Evolutionary conservation across 2,329 filamentous ascomycete genomes (phyloP).

Genomic region (Metarhizium sp.): DNA sequence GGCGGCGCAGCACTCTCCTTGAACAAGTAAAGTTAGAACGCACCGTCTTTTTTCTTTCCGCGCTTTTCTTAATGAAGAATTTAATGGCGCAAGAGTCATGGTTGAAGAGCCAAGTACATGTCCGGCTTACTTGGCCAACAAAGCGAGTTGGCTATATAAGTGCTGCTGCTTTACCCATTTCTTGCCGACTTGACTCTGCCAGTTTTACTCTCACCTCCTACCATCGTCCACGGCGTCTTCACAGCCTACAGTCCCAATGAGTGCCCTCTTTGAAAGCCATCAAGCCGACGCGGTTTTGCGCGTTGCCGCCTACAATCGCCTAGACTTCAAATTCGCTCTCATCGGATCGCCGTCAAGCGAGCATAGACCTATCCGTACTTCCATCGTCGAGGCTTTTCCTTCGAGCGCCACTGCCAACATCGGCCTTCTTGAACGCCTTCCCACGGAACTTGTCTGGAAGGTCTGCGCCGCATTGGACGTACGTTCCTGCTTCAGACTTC

Average conservation of each 20-base stretch:
- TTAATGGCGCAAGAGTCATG: too few relatives aligned
- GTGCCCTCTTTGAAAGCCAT: neutral
- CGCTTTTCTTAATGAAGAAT: too few relatives aligned
- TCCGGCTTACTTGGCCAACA: too few relatives aligned
- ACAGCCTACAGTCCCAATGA: neutral
- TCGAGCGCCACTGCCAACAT: neutral
- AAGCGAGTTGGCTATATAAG: too few relatives aligned
- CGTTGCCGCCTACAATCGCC: neutral
- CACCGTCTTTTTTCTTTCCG: too few relatives aligned
- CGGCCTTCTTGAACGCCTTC: neutral
- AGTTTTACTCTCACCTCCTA: too few relatives aligned
- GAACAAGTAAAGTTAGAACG: too few relatives aligned
- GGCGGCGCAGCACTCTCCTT: too few relatives aligned
- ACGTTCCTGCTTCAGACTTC: constrained; percentile 3
- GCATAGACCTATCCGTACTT: neutral
- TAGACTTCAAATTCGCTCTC: neutral
- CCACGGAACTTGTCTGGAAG: neutral
- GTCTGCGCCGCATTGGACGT: neutral
- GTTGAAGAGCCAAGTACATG: too few relatives aligned
- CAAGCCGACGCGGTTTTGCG: neutral
- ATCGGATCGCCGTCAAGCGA: neutral
- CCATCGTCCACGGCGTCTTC: too few relatives aligned
- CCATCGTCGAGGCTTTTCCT: neutral
- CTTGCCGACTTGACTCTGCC: too few relatives aligned
- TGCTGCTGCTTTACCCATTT: too few relatives aligned